These are phyloP conservation scores for Ophiostoma tasmaniense DNA, from an alignment of 2,329 filamentous ascomycete genomes.

Conservation along the genomic window DNA sequence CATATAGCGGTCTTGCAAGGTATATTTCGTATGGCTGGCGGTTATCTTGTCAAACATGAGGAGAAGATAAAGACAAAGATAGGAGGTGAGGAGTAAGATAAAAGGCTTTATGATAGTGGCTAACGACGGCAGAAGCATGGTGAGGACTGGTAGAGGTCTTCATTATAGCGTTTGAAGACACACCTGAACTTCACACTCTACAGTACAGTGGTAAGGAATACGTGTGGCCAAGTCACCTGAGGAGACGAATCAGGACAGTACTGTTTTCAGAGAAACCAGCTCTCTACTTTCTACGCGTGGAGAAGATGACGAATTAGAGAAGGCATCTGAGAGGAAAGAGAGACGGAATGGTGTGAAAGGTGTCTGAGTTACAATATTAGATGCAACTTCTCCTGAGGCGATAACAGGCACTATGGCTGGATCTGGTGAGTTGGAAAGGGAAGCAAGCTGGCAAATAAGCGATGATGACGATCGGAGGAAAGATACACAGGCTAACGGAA, in stretches of 20 bases:
- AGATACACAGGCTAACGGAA: neutral
- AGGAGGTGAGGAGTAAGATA: neutral
- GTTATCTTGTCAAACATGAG: neutral
- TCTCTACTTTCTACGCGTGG: neutral
- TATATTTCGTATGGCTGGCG: neutral
- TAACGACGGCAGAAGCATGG: neutral
- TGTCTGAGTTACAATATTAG: neutral
- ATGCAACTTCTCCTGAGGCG: neutral
- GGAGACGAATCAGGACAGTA: too few relatives aligned
- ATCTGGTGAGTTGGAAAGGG: neutral
- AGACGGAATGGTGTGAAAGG: neutral
- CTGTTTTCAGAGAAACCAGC: too few relatives aligned
- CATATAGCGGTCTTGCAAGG: neutral
- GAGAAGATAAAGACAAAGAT: neutral
- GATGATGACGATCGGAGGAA: too few relatives aligned
- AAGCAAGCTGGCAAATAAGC: too few relatives aligned
- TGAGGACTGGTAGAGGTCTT: neutral
- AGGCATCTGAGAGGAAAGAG: neutral
- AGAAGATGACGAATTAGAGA: neutral
- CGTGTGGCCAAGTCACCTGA: too few relatives aligned
- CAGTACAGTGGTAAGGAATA: too few relatives aligned
- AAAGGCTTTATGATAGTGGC: neutral
- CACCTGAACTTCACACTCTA: neutral
- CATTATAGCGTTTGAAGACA: neutral
- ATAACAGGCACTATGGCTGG: neutral